Evolutionary conservation across 176 grass and related monocot genomes (phyloP).

Genomic region (Triticum turgidum): DNA sequence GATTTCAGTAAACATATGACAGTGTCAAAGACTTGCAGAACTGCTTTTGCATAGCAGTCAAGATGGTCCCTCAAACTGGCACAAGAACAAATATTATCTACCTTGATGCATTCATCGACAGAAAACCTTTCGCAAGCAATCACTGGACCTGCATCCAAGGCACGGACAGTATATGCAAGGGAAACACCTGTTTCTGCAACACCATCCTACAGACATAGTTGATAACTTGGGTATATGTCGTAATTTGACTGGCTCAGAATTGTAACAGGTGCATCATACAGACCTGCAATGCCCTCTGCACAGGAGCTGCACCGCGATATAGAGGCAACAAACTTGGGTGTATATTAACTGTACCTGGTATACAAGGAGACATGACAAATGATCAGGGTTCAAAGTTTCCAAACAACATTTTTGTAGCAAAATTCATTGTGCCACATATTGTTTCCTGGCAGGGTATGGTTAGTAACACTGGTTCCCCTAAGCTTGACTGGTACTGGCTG

Average conservation of each 20-base stretch:
- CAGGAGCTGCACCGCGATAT: conserved; percentile 96
- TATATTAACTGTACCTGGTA: conserved; percentile 90
- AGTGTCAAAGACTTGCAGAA: neutral
- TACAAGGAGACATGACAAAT: neutral
- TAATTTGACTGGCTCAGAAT: conserved; percentile 8
- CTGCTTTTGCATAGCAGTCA: conserved; percentile 5
- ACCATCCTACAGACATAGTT: conserved; percentile 69
- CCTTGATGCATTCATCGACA: conserved; percentile 83
- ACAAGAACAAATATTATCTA: conserved; percentile 34
- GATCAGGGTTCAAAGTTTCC: neutral
- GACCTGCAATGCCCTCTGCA: conserved; percentile 97
- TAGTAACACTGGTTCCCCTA: conserved; percentile 7
- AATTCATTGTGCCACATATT: neutral
- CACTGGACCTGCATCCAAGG: conserved; percentile 83
- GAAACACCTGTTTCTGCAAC: conserved; percentile 95
- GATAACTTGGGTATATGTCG: conserved; percentile 13
- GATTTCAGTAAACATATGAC: neutral
- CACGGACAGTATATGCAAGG: conserved; percentile 87
- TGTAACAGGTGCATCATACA: conserved; percentile 11
- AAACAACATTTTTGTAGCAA: neutral
- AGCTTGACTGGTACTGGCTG: neutral
- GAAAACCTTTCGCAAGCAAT: conserved; percentile 70
- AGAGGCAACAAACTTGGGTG: conserved; percentile 93
- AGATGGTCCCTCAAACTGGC: conserved; percentile 8
- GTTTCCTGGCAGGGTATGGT: neutral